Evolutionary conservation across 2,329 filamentous ascomycete genomes (phyloP).

Genomic region (Claviceps arundinis): DNA sequence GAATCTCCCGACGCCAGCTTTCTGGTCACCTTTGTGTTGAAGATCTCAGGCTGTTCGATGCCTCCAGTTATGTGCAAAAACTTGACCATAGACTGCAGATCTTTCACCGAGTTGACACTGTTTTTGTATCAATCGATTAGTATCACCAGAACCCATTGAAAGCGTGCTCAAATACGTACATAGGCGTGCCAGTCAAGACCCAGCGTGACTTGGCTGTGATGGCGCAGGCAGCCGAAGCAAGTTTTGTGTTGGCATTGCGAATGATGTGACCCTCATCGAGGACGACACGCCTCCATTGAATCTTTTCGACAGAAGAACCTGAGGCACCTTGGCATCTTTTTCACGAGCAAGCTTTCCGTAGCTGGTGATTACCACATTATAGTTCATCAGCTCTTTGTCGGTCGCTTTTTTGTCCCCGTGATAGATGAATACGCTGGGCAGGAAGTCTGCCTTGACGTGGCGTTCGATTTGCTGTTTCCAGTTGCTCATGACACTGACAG

Average conservation of each 20-base stretch:
- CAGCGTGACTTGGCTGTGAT: constrained; percentile 61
- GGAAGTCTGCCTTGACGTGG: constrained; percentile 52
- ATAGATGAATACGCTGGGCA: constrained; percentile 58
- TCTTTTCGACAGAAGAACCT: constrained; percentile 21
- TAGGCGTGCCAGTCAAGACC: constrained; percentile 70
- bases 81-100: constrained; percentile 66
- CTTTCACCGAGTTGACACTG: constrained; percentile 63
- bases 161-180: constrained; percentile 30
- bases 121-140: constrained; percentile 12
- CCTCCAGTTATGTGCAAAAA: constrained; percentile 68
- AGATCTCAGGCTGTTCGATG: constrained; percentile 58
- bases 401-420: constrained; percentile 52
- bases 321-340: constrained; percentile 32
- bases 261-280: constrained; percentile 77
- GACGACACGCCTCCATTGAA: constrained; percentile 66
- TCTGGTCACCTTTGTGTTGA: constrained; percentile 49
- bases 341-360: constrained; percentile 67
- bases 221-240: constrained; percentile 52
- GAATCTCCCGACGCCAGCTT: constrained; percentile 46
- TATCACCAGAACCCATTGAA: neutral
- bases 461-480: constrained; percentile 69
- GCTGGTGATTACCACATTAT: constrained; percentile 71
- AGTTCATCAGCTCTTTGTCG: constrained; percentile 43
- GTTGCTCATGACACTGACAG: constrained; percentile 79
- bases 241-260: constrained; percentile 62